These are phyloP conservation scores for Beauveria varroae DNA, from an alignment of 2,329 filamentous ascomycete species.

Conservation along the genomic window DNA sequence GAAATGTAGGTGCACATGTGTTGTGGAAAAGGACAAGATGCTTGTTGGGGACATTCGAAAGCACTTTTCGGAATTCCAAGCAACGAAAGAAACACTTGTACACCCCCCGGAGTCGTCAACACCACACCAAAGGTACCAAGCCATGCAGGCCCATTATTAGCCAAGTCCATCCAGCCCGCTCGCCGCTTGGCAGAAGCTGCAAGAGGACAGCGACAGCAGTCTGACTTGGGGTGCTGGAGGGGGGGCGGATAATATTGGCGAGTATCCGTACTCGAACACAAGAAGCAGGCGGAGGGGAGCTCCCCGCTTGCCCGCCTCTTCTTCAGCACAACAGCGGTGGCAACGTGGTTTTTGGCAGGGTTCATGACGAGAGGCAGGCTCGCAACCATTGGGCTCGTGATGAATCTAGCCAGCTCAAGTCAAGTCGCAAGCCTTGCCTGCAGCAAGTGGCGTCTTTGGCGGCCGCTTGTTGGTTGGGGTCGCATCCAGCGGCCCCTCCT, in stretches of 20 bases:
- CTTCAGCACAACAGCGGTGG: neutral
- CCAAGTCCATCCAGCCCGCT: neutral
- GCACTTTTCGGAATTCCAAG: neutral
- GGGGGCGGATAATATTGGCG: neutral
- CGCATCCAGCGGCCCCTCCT: neutral
- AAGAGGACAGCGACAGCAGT: neutral
- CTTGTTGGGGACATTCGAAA: neutral
- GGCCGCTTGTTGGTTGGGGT: neutral
- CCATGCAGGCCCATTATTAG: neutral
- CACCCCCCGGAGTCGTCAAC: neutral
- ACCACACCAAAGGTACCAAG: neutral
- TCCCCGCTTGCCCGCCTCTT: neutral
- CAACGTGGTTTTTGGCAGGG: neutral
- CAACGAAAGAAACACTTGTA: neutral
- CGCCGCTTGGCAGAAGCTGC: neutral
- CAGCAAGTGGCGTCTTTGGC: conserved; percentile 3
- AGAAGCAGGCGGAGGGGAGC: no score
- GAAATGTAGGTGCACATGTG: neutral
- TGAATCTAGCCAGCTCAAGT: neutral
- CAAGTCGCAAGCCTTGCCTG: no score
- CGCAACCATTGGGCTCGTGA: neutral
- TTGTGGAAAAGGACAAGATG: neutral
- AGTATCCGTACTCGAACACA: no score
- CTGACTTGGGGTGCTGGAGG: neutral
- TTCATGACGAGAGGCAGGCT: neutral